Conservation (phyloP, 148 eudicot species). For the Nepenthes mirabilis region DNA sequence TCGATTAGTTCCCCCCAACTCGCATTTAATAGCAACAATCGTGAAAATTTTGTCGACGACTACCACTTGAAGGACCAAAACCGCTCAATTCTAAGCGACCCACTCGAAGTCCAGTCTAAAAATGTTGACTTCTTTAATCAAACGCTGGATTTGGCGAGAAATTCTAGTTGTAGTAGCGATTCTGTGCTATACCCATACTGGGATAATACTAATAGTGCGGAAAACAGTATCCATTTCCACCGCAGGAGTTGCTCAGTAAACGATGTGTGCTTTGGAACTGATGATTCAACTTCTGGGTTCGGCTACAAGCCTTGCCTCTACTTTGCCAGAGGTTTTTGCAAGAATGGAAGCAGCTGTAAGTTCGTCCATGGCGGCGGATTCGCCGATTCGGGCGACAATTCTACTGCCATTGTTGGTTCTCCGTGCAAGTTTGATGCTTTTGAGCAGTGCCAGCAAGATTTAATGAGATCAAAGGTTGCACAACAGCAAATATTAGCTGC, state of each 20-base stretch:
- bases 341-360: conserved; percentile 49
- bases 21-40: neutral
- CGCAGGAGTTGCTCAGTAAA: conserved; percentile 57
- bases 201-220: conserved; percentile 8
- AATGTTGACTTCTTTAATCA: conserved; percentile 19
- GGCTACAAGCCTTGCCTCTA: conserved; percentile 64
- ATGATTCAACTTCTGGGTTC: conserved; percentile 30
- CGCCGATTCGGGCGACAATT: conserved; percentile 8
- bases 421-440: conserved; percentile 31
- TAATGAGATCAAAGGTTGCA: conserved; percentile 40
- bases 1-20: conserved; percentile 15
- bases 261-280: conserved; percentile 35
- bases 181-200: conserved; percentile 22
- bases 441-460: conserved; percentile 28
- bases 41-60: conserved; percentile 9
- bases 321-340: conserved; percentile 52
- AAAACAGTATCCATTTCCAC: conserved; percentile 13
- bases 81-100: conserved; percentile 15
- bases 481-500: conserved; percentile 52
- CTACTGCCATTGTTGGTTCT: conserved; percentile 22
- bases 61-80: conserved; percentile 14
- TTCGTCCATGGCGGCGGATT: conserved; percentile 36
- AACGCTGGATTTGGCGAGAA: conserved; percentile 19
- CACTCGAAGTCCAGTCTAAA: conserved; percentile 8
- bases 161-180: conserved; percentile 38